Evolutionary conservation across 2,329 filamentous ascomycete species (phyloP).

Genomic region (Trichoderma brevicompactum): DNA sequence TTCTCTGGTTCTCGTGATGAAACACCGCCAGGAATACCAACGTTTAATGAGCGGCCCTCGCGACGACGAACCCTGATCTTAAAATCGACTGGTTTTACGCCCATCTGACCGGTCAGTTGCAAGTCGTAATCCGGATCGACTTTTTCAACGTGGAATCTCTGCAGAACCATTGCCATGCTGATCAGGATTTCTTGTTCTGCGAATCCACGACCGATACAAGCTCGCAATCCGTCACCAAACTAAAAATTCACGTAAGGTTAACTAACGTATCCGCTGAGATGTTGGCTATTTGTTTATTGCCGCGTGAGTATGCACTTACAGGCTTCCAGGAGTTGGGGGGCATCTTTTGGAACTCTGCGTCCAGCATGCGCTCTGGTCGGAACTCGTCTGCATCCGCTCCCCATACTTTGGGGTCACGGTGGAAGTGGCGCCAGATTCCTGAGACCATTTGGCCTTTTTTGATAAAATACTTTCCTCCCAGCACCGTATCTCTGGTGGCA

Average conservation of each 20-base stretch:
- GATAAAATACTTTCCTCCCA: conserved; percentile 62
- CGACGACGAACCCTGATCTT: conserved; percentile 56
- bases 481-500: conserved; percentile 43
- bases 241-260: too few relatives aligned
- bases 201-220: conserved; percentile 68
- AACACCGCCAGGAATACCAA: too few relatives aligned
- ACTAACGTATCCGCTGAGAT: too few relatives aligned
- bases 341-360: conserved; percentile 59
- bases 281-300: too few relatives aligned
- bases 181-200: conserved; percentile 69
- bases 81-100: conserved; percentile 61
- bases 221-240: conserved; percentile 67
- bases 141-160: conserved; percentile 65
- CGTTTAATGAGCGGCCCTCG: conserved; percentile 32
- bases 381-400: conserved; percentile 65
- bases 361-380: conserved; percentile 67
- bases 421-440: conserved; percentile 53
- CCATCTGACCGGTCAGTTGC: conserved; percentile 52
- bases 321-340: conserved; percentile 48
- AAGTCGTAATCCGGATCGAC: conserved; percentile 52
- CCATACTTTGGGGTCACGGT: conserved; percentile 62
- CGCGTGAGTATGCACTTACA: too few relatives aligned
- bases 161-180: conserved; percentile 60
- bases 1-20: too few relatives aligned
- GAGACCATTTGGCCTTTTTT: conserved; percentile 51